These are phyloP conservation scores for Lathyrus sativus DNA, from an alignment of 306 rosid species.

Conservation along the genomic window DNA sequence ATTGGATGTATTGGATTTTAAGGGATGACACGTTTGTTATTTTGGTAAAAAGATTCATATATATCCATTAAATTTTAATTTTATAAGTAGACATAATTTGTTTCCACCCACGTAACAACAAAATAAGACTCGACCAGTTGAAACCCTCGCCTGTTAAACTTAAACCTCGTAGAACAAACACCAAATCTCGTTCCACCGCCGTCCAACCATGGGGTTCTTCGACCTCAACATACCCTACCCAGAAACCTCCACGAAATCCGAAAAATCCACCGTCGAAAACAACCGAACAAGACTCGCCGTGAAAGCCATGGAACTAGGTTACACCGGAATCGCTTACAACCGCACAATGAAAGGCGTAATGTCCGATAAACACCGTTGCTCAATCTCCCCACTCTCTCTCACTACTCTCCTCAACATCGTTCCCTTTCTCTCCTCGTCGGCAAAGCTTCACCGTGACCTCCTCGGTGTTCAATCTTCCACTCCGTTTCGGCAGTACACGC, in stretches of 20 bases:
- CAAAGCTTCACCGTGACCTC: conserved; percentile 69
- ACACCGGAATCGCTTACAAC: conserved; percentile 84
- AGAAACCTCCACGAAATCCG: conserved; percentile 40
- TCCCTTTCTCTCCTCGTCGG: conserved; percentile 65
- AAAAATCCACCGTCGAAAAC: conserved; percentile 40
- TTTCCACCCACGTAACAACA: too few relatives aligned
- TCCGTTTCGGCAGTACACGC: conserved; percentile 89
- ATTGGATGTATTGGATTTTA: too few relatives aligned
- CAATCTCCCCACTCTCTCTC: conserved; percentile 59
- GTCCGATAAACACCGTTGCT: conserved; percentile 85
- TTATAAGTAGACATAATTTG: too few relatives aligned
- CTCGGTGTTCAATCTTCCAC: conserved; percentile 59
- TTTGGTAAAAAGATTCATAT: too few relatives aligned
- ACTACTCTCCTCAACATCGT: conserved; percentile 68
- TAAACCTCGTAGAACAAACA: neutral
- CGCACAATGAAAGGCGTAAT: conserved; percentile 80
- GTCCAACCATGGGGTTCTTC: conserved; percentile 69
- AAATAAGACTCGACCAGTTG: too few relatives aligned
- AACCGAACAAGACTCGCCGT: conserved; percentile 61
- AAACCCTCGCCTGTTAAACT: neutral
- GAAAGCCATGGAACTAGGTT: conserved; percentile 84
- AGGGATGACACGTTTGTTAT: too few relatives aligned
- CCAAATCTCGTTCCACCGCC: neutral
- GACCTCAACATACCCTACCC: conserved; percentile 74
- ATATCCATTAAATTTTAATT: too few relatives aligned